Conservation (phyloP, 208 protist genomes). For the Naegleria lovaniensis region DNA sequence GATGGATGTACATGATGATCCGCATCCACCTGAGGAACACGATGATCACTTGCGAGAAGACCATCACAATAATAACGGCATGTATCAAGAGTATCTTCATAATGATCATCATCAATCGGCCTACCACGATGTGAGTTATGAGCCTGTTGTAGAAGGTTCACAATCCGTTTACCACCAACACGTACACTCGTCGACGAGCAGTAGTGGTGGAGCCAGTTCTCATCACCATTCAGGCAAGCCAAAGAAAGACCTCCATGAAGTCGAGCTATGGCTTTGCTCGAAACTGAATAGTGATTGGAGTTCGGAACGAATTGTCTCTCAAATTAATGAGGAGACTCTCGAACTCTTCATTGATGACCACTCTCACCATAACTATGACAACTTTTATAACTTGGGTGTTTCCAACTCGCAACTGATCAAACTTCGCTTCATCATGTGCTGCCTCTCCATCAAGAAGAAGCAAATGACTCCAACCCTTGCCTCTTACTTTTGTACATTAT, state of each 20-base stretch:
- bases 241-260: background rate
- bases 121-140: too few relatives aligned
- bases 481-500: background rate
- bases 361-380: background rate
- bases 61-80: background rate
- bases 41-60: background rate
- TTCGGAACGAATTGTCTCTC: background rate
- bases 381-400: background rate
- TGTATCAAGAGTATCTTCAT: background rate
- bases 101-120: background rate
- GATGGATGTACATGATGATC: background rate
- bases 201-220: too few relatives aligned
- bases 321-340: background rate
- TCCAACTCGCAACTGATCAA: background rate
- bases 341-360: background rate
- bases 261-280: background rate
- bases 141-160: too few relatives aligned
- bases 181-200: too few relatives aligned
- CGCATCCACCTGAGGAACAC: background rate
- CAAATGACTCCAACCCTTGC: background rate
- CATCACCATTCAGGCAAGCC: background rate
- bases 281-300: background rate
- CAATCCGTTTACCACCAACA: too few relatives aligned
- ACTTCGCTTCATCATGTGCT: background rate
- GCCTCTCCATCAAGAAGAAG: background rate